Conservation (phyloP, 1,284 basidiomycete genomes). For the Marasmius fiardii region DNA sequence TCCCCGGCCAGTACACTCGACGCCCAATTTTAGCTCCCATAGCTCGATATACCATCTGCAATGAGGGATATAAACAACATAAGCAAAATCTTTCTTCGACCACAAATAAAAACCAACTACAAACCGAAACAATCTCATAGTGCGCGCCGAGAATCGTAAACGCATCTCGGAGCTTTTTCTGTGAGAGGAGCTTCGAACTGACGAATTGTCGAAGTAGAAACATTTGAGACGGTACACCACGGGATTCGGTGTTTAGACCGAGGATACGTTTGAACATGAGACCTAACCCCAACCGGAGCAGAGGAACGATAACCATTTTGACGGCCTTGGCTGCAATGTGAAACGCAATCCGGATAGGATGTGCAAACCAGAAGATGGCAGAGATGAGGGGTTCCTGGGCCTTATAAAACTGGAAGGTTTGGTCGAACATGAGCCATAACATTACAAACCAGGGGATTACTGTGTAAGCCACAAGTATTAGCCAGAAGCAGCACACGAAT, state of each 20-base stretch:
- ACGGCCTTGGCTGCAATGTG: conserved; percentile 36
- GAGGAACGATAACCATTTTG: conserved; percentile 31
- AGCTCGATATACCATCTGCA: conserved; percentile 33
- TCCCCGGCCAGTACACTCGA: conserved; percentile 46
- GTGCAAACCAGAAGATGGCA: conserved; percentile 41
- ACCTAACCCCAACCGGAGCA: conserved; percentile 35
- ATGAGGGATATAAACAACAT: too few relatives aligned
- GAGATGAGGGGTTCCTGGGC: conserved; percentile 32
- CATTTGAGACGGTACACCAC: conserved; percentile 25
- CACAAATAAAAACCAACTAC: conserved; percentile 2
- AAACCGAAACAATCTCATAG: conserved; percentile 38
- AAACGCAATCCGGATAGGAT: conserved; percentile 33
- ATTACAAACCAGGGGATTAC: conserved; percentile 39
- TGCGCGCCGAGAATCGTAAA: conserved; percentile 40
- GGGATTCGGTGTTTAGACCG: conserved; percentile 32
- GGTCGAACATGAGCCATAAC: conserved; percentile 33
- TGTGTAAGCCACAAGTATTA: conserved; percentile 12
- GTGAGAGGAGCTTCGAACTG: conserved; percentile 33
- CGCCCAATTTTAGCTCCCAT: conserved; percentile 46
- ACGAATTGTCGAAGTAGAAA: conserved; percentile 34
- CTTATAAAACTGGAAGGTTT: conserved; percentile 21
- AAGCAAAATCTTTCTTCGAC: not conserved
- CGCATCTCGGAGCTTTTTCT: conserved; percentile 29
- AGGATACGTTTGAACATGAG: conserved; percentile 37
- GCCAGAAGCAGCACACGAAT: not conserved